Percentiles rank a stretch among this genome's conserved stretches.
Conservation (phyloP, 176 grass and related monocot species). For the Triticum urartu region DNA sequence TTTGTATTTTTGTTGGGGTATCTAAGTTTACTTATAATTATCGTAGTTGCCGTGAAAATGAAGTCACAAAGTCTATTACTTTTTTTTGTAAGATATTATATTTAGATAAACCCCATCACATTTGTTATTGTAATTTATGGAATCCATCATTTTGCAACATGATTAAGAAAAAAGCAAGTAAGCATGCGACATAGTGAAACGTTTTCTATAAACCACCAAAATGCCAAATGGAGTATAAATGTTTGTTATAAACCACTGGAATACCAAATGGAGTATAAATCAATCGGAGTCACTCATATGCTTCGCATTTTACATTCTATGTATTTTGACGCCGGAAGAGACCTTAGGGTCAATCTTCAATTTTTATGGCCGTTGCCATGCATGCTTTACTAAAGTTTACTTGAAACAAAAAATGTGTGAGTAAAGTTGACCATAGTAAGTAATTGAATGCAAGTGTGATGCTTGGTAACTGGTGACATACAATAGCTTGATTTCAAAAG, state of each 20-base stretch:
- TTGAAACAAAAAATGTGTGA: not conserved
- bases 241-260: too few species aligned
- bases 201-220: too few species aligned
- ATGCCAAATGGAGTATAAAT: too few species aligned
- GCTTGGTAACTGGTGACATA: not conserved
- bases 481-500: not conserved
- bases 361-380: not conserved
- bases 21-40: not conserved
- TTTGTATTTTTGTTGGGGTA: not conserved
- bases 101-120: not conserved
- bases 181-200: too few species aligned
- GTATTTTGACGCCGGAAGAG: not conserved
- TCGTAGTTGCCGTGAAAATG: not conserved
- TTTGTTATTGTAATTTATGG: not conserved
- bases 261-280: too few species aligned
- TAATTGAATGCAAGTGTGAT: not conserved
- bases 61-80: not conserved
- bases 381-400: not conserved
- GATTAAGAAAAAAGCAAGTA: not conserved
- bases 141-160: not conserved
- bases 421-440: not conserved
- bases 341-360: not conserved
- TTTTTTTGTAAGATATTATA: not conserved
- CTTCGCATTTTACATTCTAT: not conserved
- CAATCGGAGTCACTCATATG: not conserved